Evolutionary conservation across 345 rosid genomes (phyloP).

Genomic region (Lagerstroemia speciosa): DNA sequence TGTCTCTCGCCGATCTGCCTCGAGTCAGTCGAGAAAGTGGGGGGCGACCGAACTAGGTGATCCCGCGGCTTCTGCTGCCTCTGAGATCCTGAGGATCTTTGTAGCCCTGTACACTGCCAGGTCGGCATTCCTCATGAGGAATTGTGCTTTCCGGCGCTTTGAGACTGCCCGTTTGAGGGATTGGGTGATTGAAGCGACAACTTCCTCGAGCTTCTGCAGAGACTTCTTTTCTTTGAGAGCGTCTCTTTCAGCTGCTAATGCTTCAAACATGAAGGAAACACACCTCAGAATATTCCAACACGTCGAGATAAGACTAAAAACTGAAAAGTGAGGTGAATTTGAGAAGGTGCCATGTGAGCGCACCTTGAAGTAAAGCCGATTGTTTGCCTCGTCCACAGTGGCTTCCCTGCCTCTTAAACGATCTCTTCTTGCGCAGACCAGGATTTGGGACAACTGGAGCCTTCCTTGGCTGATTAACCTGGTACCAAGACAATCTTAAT

Average conservation of each 20-base stretch:
- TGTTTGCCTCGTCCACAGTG: conserved; percentile 70
- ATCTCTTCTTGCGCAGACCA: conserved; percentile 61
- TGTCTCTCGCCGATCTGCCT: no score
- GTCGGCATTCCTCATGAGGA: conserved; percentile 70
- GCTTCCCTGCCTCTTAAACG: conserved; percentile 64
- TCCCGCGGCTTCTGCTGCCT: conserved; percentile 34
- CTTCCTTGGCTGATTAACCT: conserved; percentile 59
- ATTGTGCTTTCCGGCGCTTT: conserved; percentile 60
- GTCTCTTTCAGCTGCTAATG: conserved; percentile 38
- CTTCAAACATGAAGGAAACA: conserved; percentile 14
- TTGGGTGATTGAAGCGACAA: conserved; percentile 30
- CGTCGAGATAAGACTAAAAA: background rate
- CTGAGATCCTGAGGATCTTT: conserved; percentile 59
- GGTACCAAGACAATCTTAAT: conserved; percentile 4
- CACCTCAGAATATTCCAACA: background rate
- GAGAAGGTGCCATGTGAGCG: background rate
- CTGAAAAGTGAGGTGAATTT: background rate
- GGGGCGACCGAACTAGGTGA: conserved; percentile 23
- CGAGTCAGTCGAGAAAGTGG: conserved; percentile 23
- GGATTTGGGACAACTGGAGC: conserved; percentile 49
- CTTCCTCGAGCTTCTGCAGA: conserved; percentile 6
- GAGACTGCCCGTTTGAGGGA: conserved; percentile 37
- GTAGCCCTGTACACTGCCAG: conserved; percentile 68
- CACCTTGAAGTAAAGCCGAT: conserved; percentile 46
- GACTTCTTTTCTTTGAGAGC: background rate